Evolutionary conservation across 257 asterid genomes (phyloP), one percentile per base, ranked within the genome.

Genomic region (Solanum virginianum): DNA sequence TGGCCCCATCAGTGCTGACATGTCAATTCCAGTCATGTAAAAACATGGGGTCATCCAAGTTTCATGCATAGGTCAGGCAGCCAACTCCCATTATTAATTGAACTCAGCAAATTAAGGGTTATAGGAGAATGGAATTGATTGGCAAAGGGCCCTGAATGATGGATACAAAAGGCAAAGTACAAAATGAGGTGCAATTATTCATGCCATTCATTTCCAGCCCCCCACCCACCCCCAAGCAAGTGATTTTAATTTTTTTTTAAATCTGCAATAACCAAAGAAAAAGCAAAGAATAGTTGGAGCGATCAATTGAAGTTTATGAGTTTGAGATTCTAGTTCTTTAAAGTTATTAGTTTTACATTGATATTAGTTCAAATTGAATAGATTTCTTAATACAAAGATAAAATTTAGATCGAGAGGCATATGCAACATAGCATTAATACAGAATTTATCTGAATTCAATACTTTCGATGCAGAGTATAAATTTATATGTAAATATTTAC

Each of bases 121-220:
- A 72, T 47, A 15, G 45, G 57, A 79, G 80, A 51, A 60, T 54
- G 47, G 62, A 89, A 85, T 69, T 87, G 87, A 86, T 69, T 74
- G 87, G 84, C 87, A 71, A 81, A 84, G 90, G 88, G 88, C 60
- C 89, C 87, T 82, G 88, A 86, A 89, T 91, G 92, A 91, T 94
- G 93, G 87, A 90, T 91, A 90, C 89, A 89, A 92, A 92, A 92
- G 94, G 87, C 91, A 86, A 91, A 92, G 90, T 89, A 93, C 92
- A 90, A 82, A 90, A 87, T 71, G 26, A 85, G 87, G 88, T 87
- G 88, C 91, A 89, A 92, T 92, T 89, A 92, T 91, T 91, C 91
- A 88, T 87, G 86, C 89, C 90, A 83, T 91, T 15, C 69, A 89
- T 87, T 89, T 90, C 86, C 91, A 81, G 88, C 87, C 90, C 84